A percentile compares a stretch with the other conserved stretches of the same genome.
Evolutionary conservation across 169 alveolate species (phyloP).

Genomic region (Plasmodium ovale): DNA sequence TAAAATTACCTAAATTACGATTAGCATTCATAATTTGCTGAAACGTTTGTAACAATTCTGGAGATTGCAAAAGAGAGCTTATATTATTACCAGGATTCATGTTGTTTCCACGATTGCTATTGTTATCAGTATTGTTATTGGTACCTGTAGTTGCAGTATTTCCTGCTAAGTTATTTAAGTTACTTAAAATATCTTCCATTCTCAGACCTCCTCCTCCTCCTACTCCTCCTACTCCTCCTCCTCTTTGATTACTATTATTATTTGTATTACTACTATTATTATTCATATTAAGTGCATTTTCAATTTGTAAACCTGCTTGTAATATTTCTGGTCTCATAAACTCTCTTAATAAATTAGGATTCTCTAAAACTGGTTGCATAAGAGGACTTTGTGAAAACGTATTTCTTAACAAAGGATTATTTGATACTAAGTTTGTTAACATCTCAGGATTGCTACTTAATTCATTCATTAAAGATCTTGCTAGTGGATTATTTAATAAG

Average conservation of each 20-base stretch:
- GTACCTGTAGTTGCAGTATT: slow-evolving; percentile 16
- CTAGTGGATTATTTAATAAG: slow-evolving; percentile 58
- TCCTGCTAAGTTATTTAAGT: slow-evolving; percentile 35
- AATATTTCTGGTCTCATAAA: slow-evolving; percentile 87
- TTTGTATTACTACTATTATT: slow-evolving; percentile 5
- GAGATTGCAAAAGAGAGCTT: slow-evolving; percentile 64
- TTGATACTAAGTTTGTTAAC: slow-evolving; percentile 66
- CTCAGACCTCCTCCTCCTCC: slow-evolving; percentile 24
- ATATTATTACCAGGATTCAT: slow-evolving; percentile 18
- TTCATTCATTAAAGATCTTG: slow-evolving; percentile 64
- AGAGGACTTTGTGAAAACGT: slow-evolving; percentile 88
- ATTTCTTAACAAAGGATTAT: slow-evolving; percentile 79
- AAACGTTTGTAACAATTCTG: slow-evolving; percentile 59
- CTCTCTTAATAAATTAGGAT: slow-evolving; percentile 90
- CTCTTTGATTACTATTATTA: slow-evolving; percentile 8
- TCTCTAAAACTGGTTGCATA: slow-evolving; percentile 87
- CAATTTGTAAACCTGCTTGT: slow-evolving; percentile 87
- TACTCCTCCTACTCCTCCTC: too few relatives aligned
- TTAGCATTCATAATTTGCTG: slow-evolving; percentile 64
- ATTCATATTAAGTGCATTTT: slow-evolving; percentile 80
- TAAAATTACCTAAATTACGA: slow-evolving; percentile 64
- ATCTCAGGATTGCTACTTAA: slow-evolving; percentile 73
- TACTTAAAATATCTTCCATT: slow-evolving; percentile 68
- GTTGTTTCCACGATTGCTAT: slow-evolving; percentile 2
- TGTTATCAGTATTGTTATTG: neutral